Percentiles rank a stretch among this genome's conserved stretches.
phyloP scores from a whole-genome alignment of 495 filamentous ascomycete species.

The Pyronema omphalodes region DNA sequence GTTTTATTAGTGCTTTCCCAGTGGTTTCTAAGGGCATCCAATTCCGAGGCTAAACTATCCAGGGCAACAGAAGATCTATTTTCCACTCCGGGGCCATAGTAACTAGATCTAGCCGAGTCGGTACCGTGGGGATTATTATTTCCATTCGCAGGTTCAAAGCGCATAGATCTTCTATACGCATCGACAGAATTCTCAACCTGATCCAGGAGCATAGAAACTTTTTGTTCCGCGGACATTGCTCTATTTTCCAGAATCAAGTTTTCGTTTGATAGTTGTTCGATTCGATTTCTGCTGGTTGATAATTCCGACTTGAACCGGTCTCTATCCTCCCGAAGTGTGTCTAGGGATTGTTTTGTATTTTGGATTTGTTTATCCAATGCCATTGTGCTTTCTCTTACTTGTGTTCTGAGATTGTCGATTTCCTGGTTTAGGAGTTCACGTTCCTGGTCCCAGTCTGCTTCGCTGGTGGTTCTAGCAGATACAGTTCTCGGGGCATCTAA shows the following conservation, averaged over 20 bases:
- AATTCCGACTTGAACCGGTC: slow-evolving; percentile 37
- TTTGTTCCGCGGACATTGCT: slow-evolving; percentile 76
- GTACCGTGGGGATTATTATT: slow-evolving; percentile 30
- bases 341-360: slow-evolving; percentile 47
- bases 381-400: slow-evolving; percentile 43
- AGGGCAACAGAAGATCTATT: slow-evolving; percentile 69
- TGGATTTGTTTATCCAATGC: slow-evolving; percentile 55
- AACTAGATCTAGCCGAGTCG: slow-evolving; percentile 35
- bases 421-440: slow-evolving; percentile 45
- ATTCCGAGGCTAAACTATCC: slow-evolving; percentile 76
- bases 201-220: slow-evolving; percentile 79
- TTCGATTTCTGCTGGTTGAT: slow-evolving; percentile 32
- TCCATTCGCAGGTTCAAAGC: slow-evolving; percentile 17
- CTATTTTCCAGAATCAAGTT: slow-evolving; percentile 61
- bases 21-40: slow-evolving; percentile 70
- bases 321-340: slow-evolving; percentile 44
- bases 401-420: slow-evolving; percentile 45
- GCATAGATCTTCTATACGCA: slow-evolving; percentile 55
- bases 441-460: slow-evolving; percentile 60
- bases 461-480: slow-evolving; percentile 23
- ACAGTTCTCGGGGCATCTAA: slow-evolving; percentile 25
- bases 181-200: slow-evolving; percentile 87
- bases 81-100: slow-evolving; percentile 29
- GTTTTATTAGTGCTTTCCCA: slow-evolving; percentile 94
- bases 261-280: slow-evolving; percentile 66